Percentiles rank a stretch among this genome's conserved stretches.
These are phyloP conservation scores for Dalechampia spathulata DNA, from an alignment of 441 rosid genomes.

Conservation along the genomic window DNA sequence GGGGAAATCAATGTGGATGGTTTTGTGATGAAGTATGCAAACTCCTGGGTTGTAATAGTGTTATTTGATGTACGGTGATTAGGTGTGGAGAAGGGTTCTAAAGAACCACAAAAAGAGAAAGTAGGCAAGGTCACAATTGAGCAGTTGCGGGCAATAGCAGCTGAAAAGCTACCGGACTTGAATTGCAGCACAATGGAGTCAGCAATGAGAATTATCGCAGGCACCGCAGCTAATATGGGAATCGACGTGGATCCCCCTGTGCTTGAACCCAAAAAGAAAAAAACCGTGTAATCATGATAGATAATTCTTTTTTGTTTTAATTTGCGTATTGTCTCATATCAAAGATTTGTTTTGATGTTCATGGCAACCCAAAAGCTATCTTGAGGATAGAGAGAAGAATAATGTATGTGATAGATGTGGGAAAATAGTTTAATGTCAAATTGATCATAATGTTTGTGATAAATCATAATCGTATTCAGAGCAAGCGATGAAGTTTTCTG, in stretches of 20 bases:
- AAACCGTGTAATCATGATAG: conserved; percentile 20
- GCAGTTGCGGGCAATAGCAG: conserved; percentile 59
- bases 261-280: conserved; percentile 74
- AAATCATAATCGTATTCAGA: no score
- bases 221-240: conserved; percentile 97
- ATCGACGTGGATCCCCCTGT: conserved; percentile 79
- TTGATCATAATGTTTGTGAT: no score
- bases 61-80: conserved; percentile 2
- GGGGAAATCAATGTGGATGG: no score
- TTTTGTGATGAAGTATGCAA: no score
- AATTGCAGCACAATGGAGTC: conserved; percentile 72
- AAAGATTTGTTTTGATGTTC: background rate
- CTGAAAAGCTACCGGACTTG: conserved; percentile 82
- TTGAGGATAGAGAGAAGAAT: no score
- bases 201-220: conserved; percentile 89
- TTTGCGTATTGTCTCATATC: background rate
- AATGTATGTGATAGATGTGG: no score
- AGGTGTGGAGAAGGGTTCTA: conserved; percentile 90
- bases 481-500: no score
- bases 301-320: background rate
- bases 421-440: no score
- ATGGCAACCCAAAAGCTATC: no score
- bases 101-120: conserved; percentile 62
- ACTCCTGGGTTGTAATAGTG: no score
- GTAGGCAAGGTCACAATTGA: conserved; percentile 82